phyloP scores from a whole-genome alignment of 805 yeast genomes.

The Tetrapisispora fleetii region DNA sequence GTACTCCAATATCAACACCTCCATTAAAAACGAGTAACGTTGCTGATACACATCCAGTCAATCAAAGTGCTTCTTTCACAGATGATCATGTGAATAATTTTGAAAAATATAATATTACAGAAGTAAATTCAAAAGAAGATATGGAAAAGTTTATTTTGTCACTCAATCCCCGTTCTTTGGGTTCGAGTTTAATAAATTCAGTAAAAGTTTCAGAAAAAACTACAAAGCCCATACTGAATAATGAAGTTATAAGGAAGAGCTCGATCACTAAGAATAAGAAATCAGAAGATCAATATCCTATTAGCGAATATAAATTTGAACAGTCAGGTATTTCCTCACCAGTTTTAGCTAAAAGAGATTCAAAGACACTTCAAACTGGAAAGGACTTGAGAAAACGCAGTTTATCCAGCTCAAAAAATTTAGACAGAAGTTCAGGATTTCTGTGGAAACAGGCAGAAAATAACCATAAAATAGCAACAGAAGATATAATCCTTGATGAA shows the following conservation, averaged over 20 bases:
- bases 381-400: not conserved
- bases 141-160: not conserved
- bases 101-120: not conserved
- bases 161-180: slow-evolving; percentile 14
- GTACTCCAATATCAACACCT: not conserved
- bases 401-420: not conserved
- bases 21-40: not conserved
- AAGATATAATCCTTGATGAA: not conserved
- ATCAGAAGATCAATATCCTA: not conserved
- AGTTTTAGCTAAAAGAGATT: not conserved
- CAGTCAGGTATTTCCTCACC: not conserved
- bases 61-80: not conserved
- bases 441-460: not conserved
- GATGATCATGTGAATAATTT: not conserved
- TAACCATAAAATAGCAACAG: not conserved
- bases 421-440: slow-evolving; percentile 2
- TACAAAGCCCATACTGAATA: not conserved
- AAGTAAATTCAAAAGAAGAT: not conserved
- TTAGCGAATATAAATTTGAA: not conserved
- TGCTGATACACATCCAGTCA: not conserved
- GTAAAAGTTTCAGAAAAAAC: slow-evolving; percentile 16
- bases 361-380: not conserved
- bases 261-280: not conserved
- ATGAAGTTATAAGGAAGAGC: not conserved
- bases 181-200: slow-evolving; percentile 25